phyloP scores from a whole-genome alignment of 352 stramenopile species.

The Phytopythium helicoides region DNA sequence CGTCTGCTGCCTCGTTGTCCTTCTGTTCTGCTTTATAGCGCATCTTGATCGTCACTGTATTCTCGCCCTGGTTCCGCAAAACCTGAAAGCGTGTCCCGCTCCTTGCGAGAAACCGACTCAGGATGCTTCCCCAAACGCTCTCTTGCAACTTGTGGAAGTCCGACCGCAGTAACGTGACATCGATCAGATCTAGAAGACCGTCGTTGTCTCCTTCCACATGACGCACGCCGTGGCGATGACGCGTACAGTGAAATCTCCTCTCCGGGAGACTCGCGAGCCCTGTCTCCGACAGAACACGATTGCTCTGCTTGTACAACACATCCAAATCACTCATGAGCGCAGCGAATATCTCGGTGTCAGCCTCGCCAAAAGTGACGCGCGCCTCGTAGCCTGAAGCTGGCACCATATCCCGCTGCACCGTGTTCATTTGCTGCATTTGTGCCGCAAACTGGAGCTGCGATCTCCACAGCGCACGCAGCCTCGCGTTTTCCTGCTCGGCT shows the following conservation, averaged over 20 bases:
- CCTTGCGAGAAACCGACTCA: neutral
- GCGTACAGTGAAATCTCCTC: neutral
- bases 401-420: neutral
- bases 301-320: neutral
- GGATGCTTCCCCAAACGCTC: neutral
- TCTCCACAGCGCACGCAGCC: neutral
- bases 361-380: slow-evolving; percentile 1
- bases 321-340: neutral
- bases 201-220: neutral
- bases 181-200: neutral
- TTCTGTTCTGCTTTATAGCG: neutral
- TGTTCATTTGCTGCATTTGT: neutral
- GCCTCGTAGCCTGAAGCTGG: neutral
- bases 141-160: neutral
- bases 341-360: neutral
- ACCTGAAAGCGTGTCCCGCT: neutral
- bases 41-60: slow-evolving; percentile 5
- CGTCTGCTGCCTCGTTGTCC: neutral
- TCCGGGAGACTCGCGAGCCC: neutral
- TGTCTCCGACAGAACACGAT: neutral
- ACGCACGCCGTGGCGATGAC: neutral
- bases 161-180: slow-evolving; percentile 1
- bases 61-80: neutral
- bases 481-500: slow-evolving; percentile 1
- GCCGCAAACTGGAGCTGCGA: neutral